Evolutionary conservation across 2,329 filamentous ascomycete species (phyloP).

Genomic region (Pleoardoris graminearum): DNA sequence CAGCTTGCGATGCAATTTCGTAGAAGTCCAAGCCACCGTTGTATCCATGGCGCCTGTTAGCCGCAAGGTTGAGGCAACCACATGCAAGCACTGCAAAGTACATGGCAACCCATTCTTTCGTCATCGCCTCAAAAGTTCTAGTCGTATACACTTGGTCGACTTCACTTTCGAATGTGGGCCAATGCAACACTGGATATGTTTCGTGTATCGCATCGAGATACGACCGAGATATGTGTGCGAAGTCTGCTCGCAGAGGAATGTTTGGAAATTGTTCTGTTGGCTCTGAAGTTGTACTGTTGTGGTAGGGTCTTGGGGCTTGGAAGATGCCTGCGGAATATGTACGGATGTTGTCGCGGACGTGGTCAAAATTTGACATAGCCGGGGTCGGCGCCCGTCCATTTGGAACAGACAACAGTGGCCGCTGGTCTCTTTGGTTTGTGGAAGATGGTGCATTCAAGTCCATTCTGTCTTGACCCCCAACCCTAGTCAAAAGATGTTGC

Average conservation of each 20-base stretch:
- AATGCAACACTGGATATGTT: conserved; percentile 83
- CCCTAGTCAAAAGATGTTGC: conserved; percentile 67
- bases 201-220: conserved; percentile 79
- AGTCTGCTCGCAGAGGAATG: conserved; percentile 69
- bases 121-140: conserved; percentile 62
- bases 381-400: conserved; percentile 61
- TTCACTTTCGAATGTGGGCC: conserved; percentile 77
- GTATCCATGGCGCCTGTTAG: conserved; percentile 59
- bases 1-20: conserved; percentile 68
- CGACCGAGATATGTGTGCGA: conserved; percentile 72
- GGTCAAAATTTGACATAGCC: conserved; percentile 68
- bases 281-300: conserved; percentile 48
- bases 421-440: conserved; percentile 49
- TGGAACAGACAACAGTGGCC: conserved; percentile 13
- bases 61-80: conserved; percentile 72
- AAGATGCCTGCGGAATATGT: conserved; percentile 77
- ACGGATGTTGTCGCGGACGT: conserved; percentile 72
- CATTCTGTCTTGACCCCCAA: conserved; percentile 55
- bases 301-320: conserved; percentile 69
- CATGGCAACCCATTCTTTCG: conserved; percentile 74
- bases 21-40: conserved; percentile 66
- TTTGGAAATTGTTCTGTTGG: conserved; percentile 58
- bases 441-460: conserved; percentile 44
- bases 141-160: conserved; percentile 76
- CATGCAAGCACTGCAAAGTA: conserved; percentile 84